These are phyloP conservation scores for Gaeumannomyces sp. DNA, from an alignment of 2,329 filamentous ascomycete species.

Conservation along the genomic window DNA sequence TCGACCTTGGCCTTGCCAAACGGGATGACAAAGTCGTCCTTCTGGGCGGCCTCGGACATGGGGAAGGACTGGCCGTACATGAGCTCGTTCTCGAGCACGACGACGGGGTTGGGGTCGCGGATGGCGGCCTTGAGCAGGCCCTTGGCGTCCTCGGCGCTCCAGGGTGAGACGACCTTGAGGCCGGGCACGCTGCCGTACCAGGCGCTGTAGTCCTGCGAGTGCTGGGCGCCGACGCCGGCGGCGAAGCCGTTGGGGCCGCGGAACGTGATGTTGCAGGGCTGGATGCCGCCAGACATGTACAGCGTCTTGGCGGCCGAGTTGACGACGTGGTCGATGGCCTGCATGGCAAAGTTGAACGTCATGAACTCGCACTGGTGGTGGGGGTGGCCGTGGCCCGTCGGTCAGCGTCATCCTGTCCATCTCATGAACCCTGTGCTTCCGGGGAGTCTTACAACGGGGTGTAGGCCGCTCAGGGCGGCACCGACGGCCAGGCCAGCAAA, in stretches of 20 bases:
- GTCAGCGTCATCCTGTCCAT: background rate
- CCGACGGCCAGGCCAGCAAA: conserved; percentile 92
- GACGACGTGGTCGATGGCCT: conserved; percentile 99
- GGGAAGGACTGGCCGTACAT: conserved; percentile 94
- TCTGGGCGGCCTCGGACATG: conserved; percentile 95
- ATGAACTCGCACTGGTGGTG: conserved; percentile 86
- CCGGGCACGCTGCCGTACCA: conserved; percentile 99
- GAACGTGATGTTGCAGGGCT: conserved; percentile 99
- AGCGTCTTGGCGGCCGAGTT: conserved; percentile 99
- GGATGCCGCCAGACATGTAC: conserved; percentile 99
- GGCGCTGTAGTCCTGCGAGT: conserved; percentile 97
- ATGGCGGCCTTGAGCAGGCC: conserved; percentile 96
- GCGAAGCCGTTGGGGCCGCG: conserved; percentile 98
- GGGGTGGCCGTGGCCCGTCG: background rate
- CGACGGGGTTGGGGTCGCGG: conserved; percentile 94
- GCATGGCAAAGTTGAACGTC: conserved; percentile 99
- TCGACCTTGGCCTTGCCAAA: conserved; percentile 99
- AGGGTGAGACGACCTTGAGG: conserved; percentile 92
- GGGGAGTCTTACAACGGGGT: conserved; percentile 67
- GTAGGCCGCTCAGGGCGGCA: conserved; percentile 87
- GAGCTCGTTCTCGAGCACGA: conserved; percentile 80
- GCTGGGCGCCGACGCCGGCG: conserved; percentile 89
- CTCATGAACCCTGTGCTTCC: no score
- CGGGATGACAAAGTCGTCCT: conserved; percentile 92
- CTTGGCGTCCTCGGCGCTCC: conserved; percentile 97